These are phyloP conservation scores for Trypanosoma boissoni DNA, from an alignment of 208 protist species.

Conservation along the genomic window DNA sequence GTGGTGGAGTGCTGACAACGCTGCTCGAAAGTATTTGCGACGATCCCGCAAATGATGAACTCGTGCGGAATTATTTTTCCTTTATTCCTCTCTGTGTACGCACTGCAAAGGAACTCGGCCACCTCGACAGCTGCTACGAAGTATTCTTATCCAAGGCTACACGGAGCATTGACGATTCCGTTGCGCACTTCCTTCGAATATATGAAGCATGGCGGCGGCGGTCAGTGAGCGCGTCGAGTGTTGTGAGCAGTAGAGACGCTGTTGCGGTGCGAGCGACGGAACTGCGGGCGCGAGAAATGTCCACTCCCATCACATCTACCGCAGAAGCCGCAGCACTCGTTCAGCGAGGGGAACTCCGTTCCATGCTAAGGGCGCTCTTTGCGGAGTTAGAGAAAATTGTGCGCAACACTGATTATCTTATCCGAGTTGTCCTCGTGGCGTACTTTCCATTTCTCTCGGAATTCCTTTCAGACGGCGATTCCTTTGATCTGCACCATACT, in stretches of 20 bases:
- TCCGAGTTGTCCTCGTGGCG: constrained; percentile 53
- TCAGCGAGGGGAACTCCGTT: constrained; percentile 54
- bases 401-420: constrained; percentile 76
- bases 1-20: neutral
- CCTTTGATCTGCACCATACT: constrained; percentile 42
- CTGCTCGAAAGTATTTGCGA: constrained; percentile 24
- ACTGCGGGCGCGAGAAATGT: constrained; percentile 52
- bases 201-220: constrained; percentile 73
- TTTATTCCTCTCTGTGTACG: constrained; percentile 82
- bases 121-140: constrained; percentile 68
- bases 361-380: constrained; percentile 72
- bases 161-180: constrained; percentile 58
- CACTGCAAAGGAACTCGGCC: constrained; percentile 52
- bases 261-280: constrained; percentile 60
- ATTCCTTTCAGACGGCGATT: constrained; percentile 38
- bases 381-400: constrained; percentile 78
- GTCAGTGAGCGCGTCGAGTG: constrained; percentile 29
- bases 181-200: constrained; percentile 67
- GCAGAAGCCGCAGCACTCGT: constrained; percentile 74
- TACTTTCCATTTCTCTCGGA: constrained; percentile 72
- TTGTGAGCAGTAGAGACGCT: constrained; percentile 17
- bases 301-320: constrained; percentile 47
- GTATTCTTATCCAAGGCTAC: constrained; percentile 66
- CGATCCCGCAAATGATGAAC: constrained; percentile 43
- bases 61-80: constrained; percentile 53